These are phyloP conservation scores for Gamsiella multidivaricata DNA, from an alignment of 192 early-diverging fungal genomes.

Conservation along the genomic window DNA sequence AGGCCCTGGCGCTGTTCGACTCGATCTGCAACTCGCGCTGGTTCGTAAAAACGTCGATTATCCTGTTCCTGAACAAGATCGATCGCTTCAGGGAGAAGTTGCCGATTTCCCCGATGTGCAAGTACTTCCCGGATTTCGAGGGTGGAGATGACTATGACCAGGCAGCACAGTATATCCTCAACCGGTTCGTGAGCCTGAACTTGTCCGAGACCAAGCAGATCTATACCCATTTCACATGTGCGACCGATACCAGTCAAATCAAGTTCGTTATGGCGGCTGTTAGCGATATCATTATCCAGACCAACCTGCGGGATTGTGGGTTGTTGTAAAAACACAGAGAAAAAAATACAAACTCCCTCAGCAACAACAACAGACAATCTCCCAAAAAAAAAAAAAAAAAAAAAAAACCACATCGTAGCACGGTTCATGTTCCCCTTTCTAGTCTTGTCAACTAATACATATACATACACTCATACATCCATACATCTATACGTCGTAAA, in stretches of 20 bases:
- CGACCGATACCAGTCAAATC: conserved; percentile 88
- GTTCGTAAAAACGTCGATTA: conserved; percentile 97
- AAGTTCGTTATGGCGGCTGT: conserved; percentile 92
- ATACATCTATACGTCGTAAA: too few relatives aligned
- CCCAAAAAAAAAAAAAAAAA: not conserved
- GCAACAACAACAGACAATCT: too few relatives aligned
- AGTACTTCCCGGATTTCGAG: conserved; percentile 92
- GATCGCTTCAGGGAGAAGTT: conserved; percentile 96
- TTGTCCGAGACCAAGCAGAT: conserved; percentile 84
- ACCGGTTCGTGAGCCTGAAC: conserved; percentile 85
- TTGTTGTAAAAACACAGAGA: conserved; percentile 69
- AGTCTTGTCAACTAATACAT: too few relatives aligned
- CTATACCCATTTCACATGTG: conserved; percentile 91
- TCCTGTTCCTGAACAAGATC: conserved; percentile 99
- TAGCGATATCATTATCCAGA: conserved; percentile 89
- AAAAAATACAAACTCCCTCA: not conserved
- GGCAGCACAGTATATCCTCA: conserved; percentile 82
- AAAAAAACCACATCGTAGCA: too few relatives aligned
- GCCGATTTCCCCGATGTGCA: conserved; percentile 79
- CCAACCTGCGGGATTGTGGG: conserved; percentile 82
- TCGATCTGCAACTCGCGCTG: conserved; percentile 97
- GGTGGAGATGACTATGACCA: conserved; percentile 79
- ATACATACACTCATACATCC: too few relatives aligned
- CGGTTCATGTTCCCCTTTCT: too few relatives aligned
- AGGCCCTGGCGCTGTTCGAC: conserved; percentile 96